Evolutionary conservation across 2,329 filamentous ascomycete genomes (phyloP).

Genomic region (Westerdykella aurantiaca): DNA sequence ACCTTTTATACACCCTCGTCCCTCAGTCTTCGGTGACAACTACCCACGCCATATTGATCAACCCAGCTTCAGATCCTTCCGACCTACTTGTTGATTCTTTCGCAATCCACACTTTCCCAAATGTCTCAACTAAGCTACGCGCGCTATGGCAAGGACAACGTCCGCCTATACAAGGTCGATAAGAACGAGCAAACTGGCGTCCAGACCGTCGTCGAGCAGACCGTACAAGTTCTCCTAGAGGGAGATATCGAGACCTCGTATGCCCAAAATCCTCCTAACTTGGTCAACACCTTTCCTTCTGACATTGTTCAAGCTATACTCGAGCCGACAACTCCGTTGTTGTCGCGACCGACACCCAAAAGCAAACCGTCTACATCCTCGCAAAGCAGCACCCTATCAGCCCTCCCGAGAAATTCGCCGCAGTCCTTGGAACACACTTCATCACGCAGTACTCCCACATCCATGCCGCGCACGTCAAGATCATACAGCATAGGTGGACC

Average conservation of each 20-base stretch:
- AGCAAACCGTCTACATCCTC: constrained; percentile 85
- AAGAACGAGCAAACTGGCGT: constrained; percentile 67
- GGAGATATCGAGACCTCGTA: constrained; percentile 83
- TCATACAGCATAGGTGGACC: constrained; percentile 85
- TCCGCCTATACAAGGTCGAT: constrained; percentile 94
- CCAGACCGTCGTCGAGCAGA: constrained; percentile 91
- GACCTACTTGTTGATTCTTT: not conserved
- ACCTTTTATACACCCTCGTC: not conserved
- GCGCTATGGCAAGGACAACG: constrained; percentile 92
- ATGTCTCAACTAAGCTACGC: constrained; percentile 52
- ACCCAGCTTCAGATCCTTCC: not conserved
- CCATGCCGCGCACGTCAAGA: constrained; percentile 70
- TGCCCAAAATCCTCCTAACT: constrained; percentile 23
- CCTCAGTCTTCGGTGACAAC: not conserved
- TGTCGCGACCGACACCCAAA: constrained; percentile 95
- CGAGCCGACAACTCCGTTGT: constrained; percentile 89
- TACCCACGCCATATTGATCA: not conserved
- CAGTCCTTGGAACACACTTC: constrained; percentile 82
- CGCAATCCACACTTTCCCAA: constrained; percentile 6
- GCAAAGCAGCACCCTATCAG: constrained; percentile 90
- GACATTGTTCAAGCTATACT: constrained; percentile 63
- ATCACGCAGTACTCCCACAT: constrained; percentile 84
- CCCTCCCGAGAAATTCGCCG: constrained; percentile 86
- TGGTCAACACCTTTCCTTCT: constrained; percentile 4
- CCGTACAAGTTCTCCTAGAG: constrained; percentile 85